phyloP scores from a whole-genome alignment of 1,284 basidiomycete genomes.

The Heterobasidion irregulare region DNA sequence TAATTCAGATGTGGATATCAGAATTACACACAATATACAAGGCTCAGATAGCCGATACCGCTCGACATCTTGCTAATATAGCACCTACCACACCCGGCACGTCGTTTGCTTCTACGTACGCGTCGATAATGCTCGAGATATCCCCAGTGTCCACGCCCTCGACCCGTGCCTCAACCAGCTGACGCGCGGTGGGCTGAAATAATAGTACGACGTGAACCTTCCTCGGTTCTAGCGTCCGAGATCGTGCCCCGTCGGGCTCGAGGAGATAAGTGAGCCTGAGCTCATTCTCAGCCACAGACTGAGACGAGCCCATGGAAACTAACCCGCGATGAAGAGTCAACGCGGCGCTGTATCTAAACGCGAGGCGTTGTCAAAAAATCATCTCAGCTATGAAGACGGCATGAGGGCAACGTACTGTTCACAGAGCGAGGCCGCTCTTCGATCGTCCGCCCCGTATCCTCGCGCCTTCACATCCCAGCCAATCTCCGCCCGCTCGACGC shows the following conservation, averaged over 20 bases:
- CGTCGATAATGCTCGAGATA: conserved; percentile 50
- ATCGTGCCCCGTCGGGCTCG: conserved; percentile 13
- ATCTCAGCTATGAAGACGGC: neutral
- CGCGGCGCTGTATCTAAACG: conserved; percentile 58
- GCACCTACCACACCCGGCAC: conserved; percentile 63
- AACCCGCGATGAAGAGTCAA: conserved; percentile 57
- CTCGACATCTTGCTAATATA: conserved; percentile 34
- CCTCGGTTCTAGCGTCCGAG: conserved; percentile 14
- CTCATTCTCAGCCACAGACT: conserved; percentile 64
- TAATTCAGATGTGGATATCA: too few species aligned
- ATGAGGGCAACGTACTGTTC: conserved; percentile 44
- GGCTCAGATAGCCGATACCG: neutral
- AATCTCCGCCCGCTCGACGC: conserved; percentile 56
- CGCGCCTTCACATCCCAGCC: conserved; percentile 60
- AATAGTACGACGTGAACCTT: conserved; percentile 44
- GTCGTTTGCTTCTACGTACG: conserved; percentile 61
- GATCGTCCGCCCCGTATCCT: conserved; percentile 57
- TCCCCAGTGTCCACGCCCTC: conserved; percentile 43
- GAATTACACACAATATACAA: too few species aligned
- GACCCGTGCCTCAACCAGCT: conserved; percentile 49
- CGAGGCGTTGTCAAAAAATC: conserved; percentile 2
- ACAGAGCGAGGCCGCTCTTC: conserved; percentile 41
- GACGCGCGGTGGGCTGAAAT: conserved; percentile 60
- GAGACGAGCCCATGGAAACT: conserved; percentile 49
- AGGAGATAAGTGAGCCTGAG: conserved; percentile 60